Evolutionary conservation across 169 alveolate species (phyloP), one percentile per base, ranked within the genome.

Genomic region (Amoebophrya sp.): DNA sequence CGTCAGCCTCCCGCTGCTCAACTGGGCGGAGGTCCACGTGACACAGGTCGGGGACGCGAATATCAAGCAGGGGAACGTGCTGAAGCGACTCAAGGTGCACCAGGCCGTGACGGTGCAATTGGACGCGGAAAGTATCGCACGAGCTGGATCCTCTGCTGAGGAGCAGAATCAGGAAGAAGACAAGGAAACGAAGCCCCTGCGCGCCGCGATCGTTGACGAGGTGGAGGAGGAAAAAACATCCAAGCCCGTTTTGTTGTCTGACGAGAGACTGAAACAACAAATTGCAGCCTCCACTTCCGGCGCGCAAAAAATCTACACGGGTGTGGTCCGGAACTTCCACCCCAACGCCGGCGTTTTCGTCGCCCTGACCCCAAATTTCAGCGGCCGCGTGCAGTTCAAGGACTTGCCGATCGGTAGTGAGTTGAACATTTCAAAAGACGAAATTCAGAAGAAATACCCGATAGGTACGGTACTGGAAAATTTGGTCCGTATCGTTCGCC

Each of bases 381-480:
- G 32, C 35, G 83, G 83, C 83, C 83, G 83, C 35, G 83, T 66
- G 39, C 83, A 66, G 83, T 66, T 66, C 83, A 2, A 25, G 83
- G 7, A 66, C 83, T n/a, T 66, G 83, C 83, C 83, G 35, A 3
- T 0, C 12, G 35, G 0, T 3, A 2, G 35, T 25, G 10, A 7
- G 7, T 18, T 3, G 29, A 18, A 2, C 83, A 1, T 18, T 2
- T 7, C 83, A 66, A 47, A 12, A 12, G 66, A 47, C 29, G 66
- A 25, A 2, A 25, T 66, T 18, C 32, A 25, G 35, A 66, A 66
- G 83, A 25, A 18, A 1, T 66, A 12, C 18, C 83, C 83, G 32
- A 25, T n/a, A 25, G 83, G 83, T 2, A 66, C 32, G 83, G 32
- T 66, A 0, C 35, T 66, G 83, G 32, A n/a, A 25, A 25, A 66